Evolutionary conservation across 1,139 yeast genomes (phyloP), one percentile per base, ranked within the genome.

Genomic region (Kluyveromyces sp.): DNA sequence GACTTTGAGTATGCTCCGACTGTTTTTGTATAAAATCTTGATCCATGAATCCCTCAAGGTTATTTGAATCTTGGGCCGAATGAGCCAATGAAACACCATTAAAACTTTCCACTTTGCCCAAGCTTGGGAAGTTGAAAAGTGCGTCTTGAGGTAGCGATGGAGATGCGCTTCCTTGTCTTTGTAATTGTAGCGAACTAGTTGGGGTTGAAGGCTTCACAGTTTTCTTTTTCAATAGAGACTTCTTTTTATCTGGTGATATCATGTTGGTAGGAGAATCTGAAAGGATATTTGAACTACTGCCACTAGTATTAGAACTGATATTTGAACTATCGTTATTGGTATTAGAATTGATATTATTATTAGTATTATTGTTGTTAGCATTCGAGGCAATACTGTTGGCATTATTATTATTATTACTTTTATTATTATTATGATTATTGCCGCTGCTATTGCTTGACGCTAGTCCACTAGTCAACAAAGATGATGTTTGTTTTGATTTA

Each of bases 401-500:
- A 15, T 38, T 39, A 25, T 30, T 25, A 25, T 30, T 25, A 25
- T 15, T 15, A 15, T 15, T 15, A 15, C 21, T 15, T 15, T 15
- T 15, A 15, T 15, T 15, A 15, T 15, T 15, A 15, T 15, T 15
- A 15, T 15, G 21, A 15, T 15, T 15, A 15, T 15, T 15, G 21
- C 21, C 21, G 21, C 21, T 15, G 21, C 21, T 15, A 15, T 26
- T 34, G 28, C 33, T 34, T 10, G 37, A 35, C 6, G 39, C 33
- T n/a, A 41, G 25, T 8, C 43, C 43, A 29, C 38, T 41, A 7
- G 43, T 41, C 27, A 41, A 35, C 3, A 41, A 34, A 7, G 47
- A 37, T 25, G 37, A 36, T 7, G 39, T 25, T 8, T 38, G 41
- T 33, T 48, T 43, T 37, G 39, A 37, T 38, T 48, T 52, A 31